Evolutionary conservation across 2,329 filamentous ascomycete species (phyloP), one percentile per base, ranked within the genome.

Genomic region (Zasmidium citrigriseum): DNA sequence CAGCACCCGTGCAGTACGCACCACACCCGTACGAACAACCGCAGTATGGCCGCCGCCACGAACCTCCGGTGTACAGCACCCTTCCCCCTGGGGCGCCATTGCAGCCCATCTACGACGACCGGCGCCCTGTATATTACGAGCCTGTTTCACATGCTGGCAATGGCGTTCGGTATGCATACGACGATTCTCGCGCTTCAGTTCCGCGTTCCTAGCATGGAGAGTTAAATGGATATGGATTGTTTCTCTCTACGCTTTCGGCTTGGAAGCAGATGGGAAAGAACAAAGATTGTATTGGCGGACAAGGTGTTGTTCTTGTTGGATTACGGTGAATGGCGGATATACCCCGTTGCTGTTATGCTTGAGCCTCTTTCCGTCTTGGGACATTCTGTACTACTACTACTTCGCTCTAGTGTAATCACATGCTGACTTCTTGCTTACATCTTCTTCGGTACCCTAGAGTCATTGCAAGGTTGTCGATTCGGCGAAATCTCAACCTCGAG

Each of bases 1-100:
- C 67, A 4, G 67, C 67, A 5, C 67, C 66, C 2, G 61, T 69
- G 24, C 68, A 70, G 46, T 69, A 67, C 49, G 51, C 59, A 22
- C 64, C 64, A 24, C 62, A 64, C 49, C 66, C 63, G n/a, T 66
- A 66, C 51, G 67, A 67, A 20, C 68, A 67, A 46, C 64, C 64
- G 59, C 64, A 67, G 48, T 61, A 61, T 41, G 55, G 24, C 24
- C 54, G 59, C 46, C 59, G 52, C 2, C 34, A 50, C 3, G 61
- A 64, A 47, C 63, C 62, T 10, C 47, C 59, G 16, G 53, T 64
- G 25, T 65, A 64, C 45, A 54, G 61, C n/a, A 57, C 49, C 16
- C 46, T 58, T 4, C 50, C 60, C 20, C 58, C 52, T 4, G 41
- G 48, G 29, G 54, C 55, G 27, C 59, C 57, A 45, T 21, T 59